Base-by-base conservation (phyloP, 257 asterid genomes). In the Gentiana straminea region DNA sequence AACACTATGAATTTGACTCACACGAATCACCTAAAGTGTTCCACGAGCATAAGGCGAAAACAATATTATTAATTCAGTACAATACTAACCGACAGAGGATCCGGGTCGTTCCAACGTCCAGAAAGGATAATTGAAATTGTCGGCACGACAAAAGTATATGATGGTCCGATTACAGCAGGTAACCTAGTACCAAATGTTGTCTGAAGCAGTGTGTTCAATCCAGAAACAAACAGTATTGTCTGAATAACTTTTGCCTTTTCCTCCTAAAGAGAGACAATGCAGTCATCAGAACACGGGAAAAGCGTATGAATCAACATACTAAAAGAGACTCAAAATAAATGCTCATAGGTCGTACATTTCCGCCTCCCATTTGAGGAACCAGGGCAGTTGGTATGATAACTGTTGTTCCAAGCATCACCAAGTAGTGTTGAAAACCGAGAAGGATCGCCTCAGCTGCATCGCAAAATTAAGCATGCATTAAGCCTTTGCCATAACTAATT, bases 351-450 rank as follows among this genome's bases (percentile, higher is more conserved):
- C 90, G 80, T 65, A 87, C 94, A 49, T 80, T 77, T 80, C 94
- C 93, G 64, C 96, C 96, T 70, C 96, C 96, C 96, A 87, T 87
- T 70, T 87, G 96, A 70, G 94, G 94, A 68, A 87, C 96, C 51
- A 87, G 67, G 10, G 92, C 93, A 8, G 87, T 71, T 10, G 96
- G 89, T 58, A 87, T 87, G 58, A 87, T 73, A 68, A 84, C 94
- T 3, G 84, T 71, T 10, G 96, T 84, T 55, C 89, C 93, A 10
- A 87, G 94, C 87, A 87, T 83, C 55, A 87, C 96, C 41, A 87
- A 52, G 70, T 87, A 87, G 66, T 87, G 94, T 54, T 87, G 96
- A 66, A 87, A 87, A 2, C 94, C 96, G 13, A 87, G 94, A 60
- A 87, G 91, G 60, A 87, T 87, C 5, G 96, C 94, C 75, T 87